A percentile compares a stretch with the other conserved stretches of the same genome.
These are phyloP conservation scores for Phyllosticta citriasiana DNA, from an alignment of 2,329 filamentous ascomycete genomes.

Conservation along the genomic window DNA sequence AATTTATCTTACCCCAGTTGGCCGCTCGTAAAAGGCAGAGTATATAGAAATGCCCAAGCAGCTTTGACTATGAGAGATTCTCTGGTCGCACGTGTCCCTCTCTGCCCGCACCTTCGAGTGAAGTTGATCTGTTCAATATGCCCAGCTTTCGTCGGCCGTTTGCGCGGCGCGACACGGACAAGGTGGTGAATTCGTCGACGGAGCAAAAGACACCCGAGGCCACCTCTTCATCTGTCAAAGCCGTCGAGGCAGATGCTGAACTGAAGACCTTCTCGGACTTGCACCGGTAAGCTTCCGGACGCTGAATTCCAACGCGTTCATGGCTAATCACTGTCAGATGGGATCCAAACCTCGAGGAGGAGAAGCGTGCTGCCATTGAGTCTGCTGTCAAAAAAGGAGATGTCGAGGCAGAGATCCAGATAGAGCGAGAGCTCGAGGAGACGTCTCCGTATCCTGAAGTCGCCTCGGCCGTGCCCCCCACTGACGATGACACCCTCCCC, in stretches of 20 bases:
- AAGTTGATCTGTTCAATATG: background rate
- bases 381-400: slow-evolving; percentile 13
- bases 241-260: slow-evolving; percentile 1
- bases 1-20: background rate
- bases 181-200: background rate
- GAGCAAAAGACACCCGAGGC: slow-evolving; percentile 1
- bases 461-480: slow-evolving; percentile 7
- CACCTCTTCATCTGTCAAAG: background rate
- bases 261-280: slow-evolving; percentile 7
- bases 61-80: background rate
- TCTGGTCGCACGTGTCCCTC: background rate
- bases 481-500: slow-evolving; percentile 8
- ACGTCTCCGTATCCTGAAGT: slow-evolving; percentile 14
- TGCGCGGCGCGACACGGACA: background rate
- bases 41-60: background rate
- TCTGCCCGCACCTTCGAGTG: background rate
- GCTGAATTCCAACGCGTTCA: too few species aligned
- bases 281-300: background rate
- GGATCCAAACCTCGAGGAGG: slow-evolving; percentile 9
- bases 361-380: slow-evolving; percentile 13
- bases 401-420: slow-evolving; percentile 19
- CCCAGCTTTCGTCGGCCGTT: slow-evolving; percentile 7
- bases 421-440: slow-evolving; percentile 13
- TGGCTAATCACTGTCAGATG: background rate
- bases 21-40: background rate